Conservation (phyloP, 2,329 filamentous ascomycete species). For the Pseudocercospora crystallina region DNA sequence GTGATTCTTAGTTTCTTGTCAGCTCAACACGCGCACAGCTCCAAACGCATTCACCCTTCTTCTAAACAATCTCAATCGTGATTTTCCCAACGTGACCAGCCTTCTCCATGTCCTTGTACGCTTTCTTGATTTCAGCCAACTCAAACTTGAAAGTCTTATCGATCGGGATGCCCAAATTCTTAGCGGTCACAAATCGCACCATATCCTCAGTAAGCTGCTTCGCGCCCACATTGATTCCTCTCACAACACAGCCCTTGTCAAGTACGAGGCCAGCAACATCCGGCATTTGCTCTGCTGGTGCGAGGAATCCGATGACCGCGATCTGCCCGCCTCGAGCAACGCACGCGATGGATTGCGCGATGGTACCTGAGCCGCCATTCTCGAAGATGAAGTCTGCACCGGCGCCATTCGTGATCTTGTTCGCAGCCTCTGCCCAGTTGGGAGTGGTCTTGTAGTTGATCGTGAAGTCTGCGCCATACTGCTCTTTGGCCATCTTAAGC, state of each 20-base stretch:
- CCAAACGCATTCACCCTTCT: too few species aligned
- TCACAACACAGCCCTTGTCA: slow-evolving; percentile 12
- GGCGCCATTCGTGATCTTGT: slow-evolving; percentile 41
- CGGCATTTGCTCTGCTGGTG: slow-evolving; percentile 15
- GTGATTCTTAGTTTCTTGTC: too few species aligned
- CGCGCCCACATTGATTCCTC: slow-evolving; percentile 24
- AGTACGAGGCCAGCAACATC: slow-evolving; percentile 14
- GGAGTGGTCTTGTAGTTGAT: slow-evolving; percentile 61
- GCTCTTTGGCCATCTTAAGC: slow-evolving; percentile 49
- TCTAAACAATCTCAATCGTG: slow-evolving; percentile 19
- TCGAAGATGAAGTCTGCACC: slow-evolving; percentile 51
- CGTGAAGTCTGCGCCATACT: slow-evolving; percentile 56
- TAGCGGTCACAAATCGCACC: slow-evolving; percentile 39
- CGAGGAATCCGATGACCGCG: slow-evolving; percentile 17
- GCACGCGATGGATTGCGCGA: slow-evolving; percentile 14
- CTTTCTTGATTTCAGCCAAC: slow-evolving; percentile 27
- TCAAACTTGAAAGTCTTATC: slow-evolving; percentile 41
- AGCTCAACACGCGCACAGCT: too few species aligned
- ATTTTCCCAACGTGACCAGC: slow-evolving; percentile 36
- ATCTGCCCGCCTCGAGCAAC: slow-evolving; percentile 35
- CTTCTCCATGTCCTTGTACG: slow-evolving; percentile 32
- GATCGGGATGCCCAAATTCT: slow-evolving; percentile 36
- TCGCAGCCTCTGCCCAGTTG: slow-evolving; percentile 59
- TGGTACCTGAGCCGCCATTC: slow-evolving; percentile 40
- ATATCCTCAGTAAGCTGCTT: slow-evolving; percentile 49